phyloP scores from a whole-genome alignment of 2,329 filamentous ascomycete genomes.

The Stenocarpella maydis region DNA sequence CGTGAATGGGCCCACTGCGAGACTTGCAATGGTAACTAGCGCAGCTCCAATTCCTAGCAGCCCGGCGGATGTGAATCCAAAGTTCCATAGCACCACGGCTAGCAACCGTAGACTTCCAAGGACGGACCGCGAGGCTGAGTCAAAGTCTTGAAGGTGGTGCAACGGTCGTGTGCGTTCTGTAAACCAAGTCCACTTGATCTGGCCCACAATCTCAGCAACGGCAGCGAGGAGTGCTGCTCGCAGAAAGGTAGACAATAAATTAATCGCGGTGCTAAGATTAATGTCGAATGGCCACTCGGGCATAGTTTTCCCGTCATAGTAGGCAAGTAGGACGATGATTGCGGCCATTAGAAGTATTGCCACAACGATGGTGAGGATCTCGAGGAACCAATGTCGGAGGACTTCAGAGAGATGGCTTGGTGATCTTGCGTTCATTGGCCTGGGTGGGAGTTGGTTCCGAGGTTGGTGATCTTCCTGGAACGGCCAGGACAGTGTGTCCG shows the following conservation, averaged over 20 bases:
- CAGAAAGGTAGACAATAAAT: constrained; percentile 36
- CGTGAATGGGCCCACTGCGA: constrained; percentile 44
- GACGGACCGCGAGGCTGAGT: constrained; percentile 43
- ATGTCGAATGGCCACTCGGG: constrained; percentile 40
- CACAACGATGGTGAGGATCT: constrained; percentile 30
- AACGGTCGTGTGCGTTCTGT: constrained; percentile 40
- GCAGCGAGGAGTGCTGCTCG: constrained; percentile 41
- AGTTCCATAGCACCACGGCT: constrained; percentile 31
- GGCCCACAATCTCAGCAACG: constrained; percentile 44
- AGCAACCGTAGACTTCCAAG: constrained; percentile 42
- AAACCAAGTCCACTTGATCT: constrained; percentile 46
- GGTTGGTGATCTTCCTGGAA: constrained; percentile 4
- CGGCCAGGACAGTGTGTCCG: not conserved
- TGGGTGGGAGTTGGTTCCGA: not conserved
- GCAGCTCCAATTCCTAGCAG: constrained; percentile 38
- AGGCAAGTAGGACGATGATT: constrained; percentile 27
- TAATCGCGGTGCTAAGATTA: constrained; percentile 39
- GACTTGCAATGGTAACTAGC: constrained; percentile 40
- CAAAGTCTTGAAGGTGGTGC: constrained; percentile 43
- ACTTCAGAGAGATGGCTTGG: constrained; percentile 27
- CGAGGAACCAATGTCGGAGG: constrained; percentile 28
- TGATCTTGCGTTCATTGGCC: not conserved
- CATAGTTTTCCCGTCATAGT: constrained; percentile 29
- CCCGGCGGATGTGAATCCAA: constrained; percentile 30
- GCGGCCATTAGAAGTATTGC: constrained; percentile 25